phyloP scores from a whole-genome alignment of 768 basidiomycete genomes.

The Mycena sanguinolenta region DNA sequence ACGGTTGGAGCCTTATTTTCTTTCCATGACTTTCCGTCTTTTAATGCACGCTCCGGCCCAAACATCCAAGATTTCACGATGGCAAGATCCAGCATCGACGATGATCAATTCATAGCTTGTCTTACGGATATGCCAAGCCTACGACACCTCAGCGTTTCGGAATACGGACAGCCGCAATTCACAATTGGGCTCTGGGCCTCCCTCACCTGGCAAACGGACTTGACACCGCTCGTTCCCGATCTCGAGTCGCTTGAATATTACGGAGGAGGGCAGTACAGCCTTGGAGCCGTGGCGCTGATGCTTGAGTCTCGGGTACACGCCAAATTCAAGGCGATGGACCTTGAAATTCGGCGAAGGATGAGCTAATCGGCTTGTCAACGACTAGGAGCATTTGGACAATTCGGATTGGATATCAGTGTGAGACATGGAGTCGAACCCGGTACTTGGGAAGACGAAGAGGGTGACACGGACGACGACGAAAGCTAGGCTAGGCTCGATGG shows the following conservation, averaged over 20 bases:
- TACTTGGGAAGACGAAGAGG: too few relatives aligned
- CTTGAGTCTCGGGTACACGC: neutral
- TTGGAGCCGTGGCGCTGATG: neutral
- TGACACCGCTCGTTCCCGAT: conserved; percentile 9
- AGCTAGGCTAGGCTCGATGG: too few relatives aligned
- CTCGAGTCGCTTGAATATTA: neutral
- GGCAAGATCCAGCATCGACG: neutral
- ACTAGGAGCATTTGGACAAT: too few relatives aligned
- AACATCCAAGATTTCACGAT: neutral
- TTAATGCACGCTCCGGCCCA: neutral
- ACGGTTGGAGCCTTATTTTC: too few relatives aligned
- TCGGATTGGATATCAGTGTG: too few relatives aligned
- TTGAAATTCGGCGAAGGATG: too few relatives aligned
- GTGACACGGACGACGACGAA: too few relatives aligned
- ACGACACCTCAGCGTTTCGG: neutral
- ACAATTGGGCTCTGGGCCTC: conserved; percentile 15
- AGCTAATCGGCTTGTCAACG: too few relatives aligned
- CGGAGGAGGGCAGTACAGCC: neutral
- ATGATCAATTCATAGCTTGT: neutral
- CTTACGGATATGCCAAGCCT: neutral
- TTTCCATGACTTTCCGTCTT: neutral
- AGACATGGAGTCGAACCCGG: too few relatives aligned
- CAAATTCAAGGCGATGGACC: too few relatives aligned
- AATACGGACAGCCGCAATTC: neutral
- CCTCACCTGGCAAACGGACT: neutral